These are phyloP conservation scores for Podila clonocystis DNA, from an alignment of 192 early-diverging fungal genomes.

Conservation along the genomic window DNA sequence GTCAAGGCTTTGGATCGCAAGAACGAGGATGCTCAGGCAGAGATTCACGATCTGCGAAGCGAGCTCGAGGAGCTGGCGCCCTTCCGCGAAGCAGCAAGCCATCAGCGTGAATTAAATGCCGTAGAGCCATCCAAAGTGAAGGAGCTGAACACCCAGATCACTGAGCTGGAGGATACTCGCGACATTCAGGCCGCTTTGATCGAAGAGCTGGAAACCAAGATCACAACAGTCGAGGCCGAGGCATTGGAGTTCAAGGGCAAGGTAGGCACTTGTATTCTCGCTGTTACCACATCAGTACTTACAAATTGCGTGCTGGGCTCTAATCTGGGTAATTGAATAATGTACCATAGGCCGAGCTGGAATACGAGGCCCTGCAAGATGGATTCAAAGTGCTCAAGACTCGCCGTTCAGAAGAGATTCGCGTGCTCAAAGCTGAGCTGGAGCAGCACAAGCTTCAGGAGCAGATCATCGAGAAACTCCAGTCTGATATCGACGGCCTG, in stretches of 20 bases:
- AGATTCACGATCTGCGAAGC: conserved; percentile 13
- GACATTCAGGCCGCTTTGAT: conserved; percentile 43
- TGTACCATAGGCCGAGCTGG: conserved; percentile 30
- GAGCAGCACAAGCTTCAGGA: conserved; percentile 51
- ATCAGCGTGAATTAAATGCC: conserved; percentile 32
- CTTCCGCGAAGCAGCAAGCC: conserved; percentile 28
- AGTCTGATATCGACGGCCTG: conserved; percentile 39
- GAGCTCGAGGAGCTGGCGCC: conserved; percentile 40
- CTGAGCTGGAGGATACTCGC: conserved; percentile 40
- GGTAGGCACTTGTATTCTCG: conserved; percentile 7
- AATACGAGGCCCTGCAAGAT: conserved; percentile 41
- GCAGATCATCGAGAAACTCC: conserved; percentile 49
- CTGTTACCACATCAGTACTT: neutral
- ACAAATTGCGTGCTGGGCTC: too few species aligned
- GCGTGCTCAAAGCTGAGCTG: conserved; percentile 37
- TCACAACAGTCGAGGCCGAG: conserved; percentile 44
- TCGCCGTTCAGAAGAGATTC: conserved; percentile 45
- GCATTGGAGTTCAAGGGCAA: conserved; percentile 53
- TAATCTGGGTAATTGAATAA: neutral
- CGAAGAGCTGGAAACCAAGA: conserved; percentile 45
- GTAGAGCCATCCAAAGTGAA: conserved; percentile 31
- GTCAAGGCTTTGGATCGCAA: conserved; percentile 20
- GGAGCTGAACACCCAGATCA: conserved; percentile 37
- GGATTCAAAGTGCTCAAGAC: conserved; percentile 49
- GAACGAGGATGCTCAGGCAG: conserved; percentile 16